Evolutionary conservation across 192 early-diverging fungal species (phyloP), one percentile per base, ranked within the genome.

Genomic region (Funneliformis geosporum): DNA sequence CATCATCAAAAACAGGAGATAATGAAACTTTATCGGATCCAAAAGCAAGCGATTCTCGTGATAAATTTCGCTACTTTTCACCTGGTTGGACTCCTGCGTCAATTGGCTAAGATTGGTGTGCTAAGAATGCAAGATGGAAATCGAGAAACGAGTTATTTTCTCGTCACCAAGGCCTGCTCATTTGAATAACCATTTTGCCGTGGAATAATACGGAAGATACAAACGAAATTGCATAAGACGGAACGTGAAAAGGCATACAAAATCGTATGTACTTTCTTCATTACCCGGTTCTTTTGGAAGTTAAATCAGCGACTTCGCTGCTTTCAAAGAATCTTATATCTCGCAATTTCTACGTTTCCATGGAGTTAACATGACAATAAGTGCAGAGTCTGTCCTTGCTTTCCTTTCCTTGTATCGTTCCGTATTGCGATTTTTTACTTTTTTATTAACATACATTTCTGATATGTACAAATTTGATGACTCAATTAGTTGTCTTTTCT

Each of bases 331-430:
- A 65, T 33, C 14, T 65, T 33, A 65, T 65, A 65, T 65, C 62
- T 28, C 27, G 14, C 16, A 21, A 55, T 21, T 65, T 65, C 28
- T 23, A 65, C 23, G 62, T 25, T 65, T 65, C 50, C 50, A 55
- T 55, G 50, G 50, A 18, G 50, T 55, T 55, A 55, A 55, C 50
- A 18, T 55, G 50, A 7, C 50, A 28, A 65, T 16, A 65, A 65
- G 14, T 65, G 62, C 62, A 65, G 62, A 65, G 10, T 65, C 62
- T 28, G 62, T 65, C 27, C 11, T 65, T 65, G 28, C 23, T 65
- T 65, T 65, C 62, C 62, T 65, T 65, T 65, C 27, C 28, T 65
- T 65, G 62, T 65, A 65, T 65, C 62, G 62, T 65, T 65, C 62
- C 62, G 28, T 65, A 65, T 33, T 65, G 62, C 28, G 27, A 64